Evolutionary conservation across 805 yeast genomes (phyloP).

Genomic region (Trichomonascus vanleenenianus): DNA sequence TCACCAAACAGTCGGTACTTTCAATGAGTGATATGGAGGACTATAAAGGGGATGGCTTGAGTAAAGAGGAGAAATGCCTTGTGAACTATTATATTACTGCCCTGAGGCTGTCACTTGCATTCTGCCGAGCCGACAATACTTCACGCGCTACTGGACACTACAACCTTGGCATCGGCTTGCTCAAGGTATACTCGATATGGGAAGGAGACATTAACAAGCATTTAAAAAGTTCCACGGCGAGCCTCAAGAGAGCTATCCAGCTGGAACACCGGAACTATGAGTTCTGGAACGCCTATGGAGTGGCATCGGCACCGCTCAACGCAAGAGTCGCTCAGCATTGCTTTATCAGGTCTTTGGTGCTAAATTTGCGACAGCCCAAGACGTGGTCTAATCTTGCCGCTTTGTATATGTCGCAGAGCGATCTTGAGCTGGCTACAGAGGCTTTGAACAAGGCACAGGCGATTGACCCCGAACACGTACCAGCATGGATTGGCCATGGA

Average conservation of each 20-base stretch:
- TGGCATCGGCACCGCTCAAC: slow-evolving; percentile 55
- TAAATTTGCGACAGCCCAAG: slow-evolving; percentile 58
- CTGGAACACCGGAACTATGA: slow-evolving; percentile 62
- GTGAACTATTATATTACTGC: slow-evolving; percentile 2
- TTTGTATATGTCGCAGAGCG: slow-evolving; percentile 61
- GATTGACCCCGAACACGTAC: slow-evolving; percentile 64
- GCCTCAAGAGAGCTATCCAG: slow-evolving; percentile 60
- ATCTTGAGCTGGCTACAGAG: slow-evolving; percentile 61
- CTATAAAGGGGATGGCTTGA: slow-evolving; percentile 13
- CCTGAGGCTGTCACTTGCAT: slow-evolving; percentile 6
- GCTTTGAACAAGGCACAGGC: slow-evolving; percentile 71
- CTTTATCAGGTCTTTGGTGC: slow-evolving; percentile 68
- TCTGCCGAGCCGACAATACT: slow-evolving; percentile 19
- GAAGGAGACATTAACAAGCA: slow-evolving; percentile 22
- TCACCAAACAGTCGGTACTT: neutral
- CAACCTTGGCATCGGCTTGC: slow-evolving; percentile 64
- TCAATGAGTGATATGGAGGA: neutral
- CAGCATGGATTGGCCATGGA: slow-evolving; percentile 86
- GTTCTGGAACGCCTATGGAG: slow-evolving; percentile 80
- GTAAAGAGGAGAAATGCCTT: slow-evolving; percentile 6
- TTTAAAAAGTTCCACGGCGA: slow-evolving; percentile 46
- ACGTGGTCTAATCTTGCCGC: slow-evolving; percentile 82
- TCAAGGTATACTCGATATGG: slow-evolving; percentile 37
- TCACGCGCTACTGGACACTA: slow-evolving; percentile 39
- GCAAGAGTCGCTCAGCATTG: slow-evolving; percentile 87